These are phyloP conservation scores for Acacia concinna DNA, from an alignment of 331 rosid species.

Conservation along the genomic window DNA sequence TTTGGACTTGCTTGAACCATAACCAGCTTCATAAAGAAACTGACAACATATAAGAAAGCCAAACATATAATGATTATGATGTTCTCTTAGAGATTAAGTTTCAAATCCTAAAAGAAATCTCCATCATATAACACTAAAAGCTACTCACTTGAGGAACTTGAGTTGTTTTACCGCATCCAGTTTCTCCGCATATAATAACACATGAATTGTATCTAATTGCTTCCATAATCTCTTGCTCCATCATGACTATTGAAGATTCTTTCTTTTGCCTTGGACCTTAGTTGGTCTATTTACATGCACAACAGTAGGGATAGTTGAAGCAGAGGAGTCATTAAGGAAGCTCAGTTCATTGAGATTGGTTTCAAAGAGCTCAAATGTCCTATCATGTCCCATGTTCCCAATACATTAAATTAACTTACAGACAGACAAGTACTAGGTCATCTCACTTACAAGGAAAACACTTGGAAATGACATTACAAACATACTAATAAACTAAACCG, in stretches of 20 bases:
- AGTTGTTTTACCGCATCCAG: constrained; percentile 99
- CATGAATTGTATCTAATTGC: constrained; percentile 67
- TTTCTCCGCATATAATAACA: constrained; percentile 93
- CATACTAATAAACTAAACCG: neutral
- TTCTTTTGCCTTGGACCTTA: constrained; percentile 72
- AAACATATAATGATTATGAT: neutral
- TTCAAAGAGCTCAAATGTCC: constrained; percentile 30
- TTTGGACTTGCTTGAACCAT: constrained; percentile 59
- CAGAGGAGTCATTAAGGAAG: constrained; percentile 35
- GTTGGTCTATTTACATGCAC: constrained; percentile 74
- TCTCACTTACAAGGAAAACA: neutral
- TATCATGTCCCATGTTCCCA: constrained; percentile 51
- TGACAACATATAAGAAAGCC: constrained; percentile 29
- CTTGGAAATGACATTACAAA: neutral
- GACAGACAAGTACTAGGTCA: neutral
- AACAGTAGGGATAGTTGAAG: constrained; percentile 55
- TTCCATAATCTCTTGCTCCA: constrained; percentile 99
- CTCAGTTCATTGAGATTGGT: constrained; percentile 31
- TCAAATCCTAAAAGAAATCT: constrained; percentile 2
- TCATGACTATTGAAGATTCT: constrained; percentile 89
- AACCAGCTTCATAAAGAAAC: constrained; percentile 96
- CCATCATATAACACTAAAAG: constrained; percentile 18
- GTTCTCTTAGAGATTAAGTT: neutral
- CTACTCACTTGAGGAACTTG: constrained; percentile 93
- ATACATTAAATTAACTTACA: constrained; percentile 20